Evolutionary conservation across 139 green algal species (phyloP), one percentile per base, ranked within the genome.

Genomic region (Dunaliella primolecta): DNA sequence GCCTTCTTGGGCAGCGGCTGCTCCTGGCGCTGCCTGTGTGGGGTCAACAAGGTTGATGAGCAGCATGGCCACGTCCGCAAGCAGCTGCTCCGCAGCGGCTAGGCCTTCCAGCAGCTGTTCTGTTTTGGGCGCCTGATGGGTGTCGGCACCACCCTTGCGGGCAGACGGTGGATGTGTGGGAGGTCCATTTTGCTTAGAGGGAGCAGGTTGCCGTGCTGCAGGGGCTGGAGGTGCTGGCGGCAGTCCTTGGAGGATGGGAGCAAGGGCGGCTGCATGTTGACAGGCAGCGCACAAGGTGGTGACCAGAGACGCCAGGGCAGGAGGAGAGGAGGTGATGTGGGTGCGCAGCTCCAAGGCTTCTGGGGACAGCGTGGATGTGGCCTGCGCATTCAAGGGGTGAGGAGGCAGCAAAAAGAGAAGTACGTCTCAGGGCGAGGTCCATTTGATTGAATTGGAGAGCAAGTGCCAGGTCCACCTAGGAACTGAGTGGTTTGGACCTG

Each of bases 51-150:
- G 1, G 27, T 74, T 55, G 0, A 88, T 38, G 38, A 88, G 72
- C 37, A 88, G 80, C 84, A 57, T 75, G 37, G 70, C 46, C n/a
- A 78, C 71, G 27, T 85, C 84, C 32, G 84, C 80, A 37, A 88
- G 21, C 30, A 34, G 36, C 84, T 38, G 30, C 84, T 88, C 84
- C 1, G 46, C 36, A 2, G 38, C 35, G 27, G 70, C 70, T 11
- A 81, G 29, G 1, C 46, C 46, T 64, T 64, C 46, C 7, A 25
- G 46, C 46, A 25, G 46, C 46, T 64, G 46, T 64, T 64, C 7
- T 15, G 46, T 15, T 64, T 64, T 64, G 46, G 46, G 7, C 15
- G 46, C 46, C n/a, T 64, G 46, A 7, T 64, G 46, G 7, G 46
- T 7, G 7, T 7, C 46, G 46, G 46, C 46, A 25, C 46, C 46